Evolutionary conservation across 1,139 yeast genomes (phyloP).

Genomic region (Geotrichum phurueaensis): DNA sequence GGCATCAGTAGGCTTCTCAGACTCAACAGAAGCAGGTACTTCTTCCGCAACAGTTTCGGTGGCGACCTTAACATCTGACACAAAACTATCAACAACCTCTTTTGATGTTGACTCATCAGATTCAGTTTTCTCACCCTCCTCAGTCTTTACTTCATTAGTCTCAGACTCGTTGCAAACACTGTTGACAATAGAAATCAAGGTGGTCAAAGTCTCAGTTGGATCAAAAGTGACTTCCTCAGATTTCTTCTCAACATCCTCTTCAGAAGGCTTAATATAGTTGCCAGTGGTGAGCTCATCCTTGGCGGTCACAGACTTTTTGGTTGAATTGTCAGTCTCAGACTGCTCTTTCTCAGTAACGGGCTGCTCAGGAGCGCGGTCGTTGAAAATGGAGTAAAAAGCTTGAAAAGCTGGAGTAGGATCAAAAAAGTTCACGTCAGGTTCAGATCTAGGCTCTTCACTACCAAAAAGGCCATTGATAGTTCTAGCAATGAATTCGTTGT

Average conservation of each 20-base stretch:
- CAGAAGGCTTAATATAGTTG: not conserved
- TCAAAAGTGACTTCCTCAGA: not conserved
- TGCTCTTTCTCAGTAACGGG: not conserved
- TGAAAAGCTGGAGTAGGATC: not conserved
- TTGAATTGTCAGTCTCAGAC: not conserved
- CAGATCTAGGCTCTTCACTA: not conserved
- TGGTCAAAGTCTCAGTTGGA: not conserved
- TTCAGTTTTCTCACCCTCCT: not conserved
- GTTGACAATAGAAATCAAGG: not conserved
- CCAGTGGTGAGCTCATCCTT: not conserved
- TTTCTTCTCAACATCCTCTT: not conserved
- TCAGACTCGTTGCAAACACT: not conserved
- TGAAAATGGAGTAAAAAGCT: not conserved
- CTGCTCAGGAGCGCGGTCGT: not conserved
- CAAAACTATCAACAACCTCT: not conserved
- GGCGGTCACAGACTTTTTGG: not conserved
- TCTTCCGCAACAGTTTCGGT: not conserved
- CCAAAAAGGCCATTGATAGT: not conserved
- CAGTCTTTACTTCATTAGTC: not conserved
- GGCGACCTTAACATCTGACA: not conserved
- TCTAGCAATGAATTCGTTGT: not conserved
- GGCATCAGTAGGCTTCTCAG: not conserved
- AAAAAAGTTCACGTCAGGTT: not conserved
- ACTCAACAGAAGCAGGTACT: not conserved
- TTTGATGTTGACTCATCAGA: not conserved